These are phyloP conservation scores for Metschnikowia shivogae DNA, from an alignment of 805 yeast genomes.

Conservation along the genomic window DNA sequence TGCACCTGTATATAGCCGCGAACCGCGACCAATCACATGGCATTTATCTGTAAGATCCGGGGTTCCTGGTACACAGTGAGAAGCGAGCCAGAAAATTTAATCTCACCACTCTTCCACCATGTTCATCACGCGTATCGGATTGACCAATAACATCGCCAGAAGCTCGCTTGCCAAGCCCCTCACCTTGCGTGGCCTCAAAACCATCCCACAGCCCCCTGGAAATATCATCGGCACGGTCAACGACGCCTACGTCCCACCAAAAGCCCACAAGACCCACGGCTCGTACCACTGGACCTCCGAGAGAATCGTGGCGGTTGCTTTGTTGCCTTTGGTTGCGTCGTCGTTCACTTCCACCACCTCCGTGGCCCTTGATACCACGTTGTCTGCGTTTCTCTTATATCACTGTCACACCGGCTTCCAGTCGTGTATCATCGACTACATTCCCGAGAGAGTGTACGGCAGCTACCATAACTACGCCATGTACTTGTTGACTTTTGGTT, in stretches of 20 bases:
- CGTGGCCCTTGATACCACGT: constrained; percentile 52
- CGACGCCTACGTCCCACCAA: constrained; percentile 64
- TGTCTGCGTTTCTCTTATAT: constrained; percentile 52
- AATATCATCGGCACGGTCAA: constrained; percentile 66
- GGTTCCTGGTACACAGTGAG: constrained; percentile 8
- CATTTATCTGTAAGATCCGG: constrained; percentile 19
- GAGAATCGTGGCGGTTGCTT: constrained; percentile 52
- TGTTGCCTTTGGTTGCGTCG: constrained; percentile 59
- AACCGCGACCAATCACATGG: constrained; percentile 16
- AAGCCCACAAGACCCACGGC: constrained; percentile 54
- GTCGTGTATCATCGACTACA: constrained; percentile 74
- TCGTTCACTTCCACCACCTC: constrained; percentile 56
- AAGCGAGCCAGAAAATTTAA: constrained; percentile 4
- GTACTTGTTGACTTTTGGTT: constrained; percentile 58
- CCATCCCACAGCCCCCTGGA: constrained; percentile 70
- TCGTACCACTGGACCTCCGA: constrained; percentile 75
- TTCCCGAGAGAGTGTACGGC: constrained; percentile 72
- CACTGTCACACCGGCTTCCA: constrained; percentile 72
- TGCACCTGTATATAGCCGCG: not conserved
- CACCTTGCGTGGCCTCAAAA: constrained; percentile 32
- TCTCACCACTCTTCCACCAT: constrained; percentile 5
- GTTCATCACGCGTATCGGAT: constrained; percentile 30
- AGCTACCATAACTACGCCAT: constrained; percentile 57
- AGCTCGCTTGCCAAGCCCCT: constrained; percentile 21
- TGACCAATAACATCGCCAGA: constrained; percentile 18